A percentile compares a stretch with the other conserved stretches of the same genome.
Evolutionary conservation across 805 yeast species (phyloP).

Genomic region (Yueomyces sinensis): DNA sequence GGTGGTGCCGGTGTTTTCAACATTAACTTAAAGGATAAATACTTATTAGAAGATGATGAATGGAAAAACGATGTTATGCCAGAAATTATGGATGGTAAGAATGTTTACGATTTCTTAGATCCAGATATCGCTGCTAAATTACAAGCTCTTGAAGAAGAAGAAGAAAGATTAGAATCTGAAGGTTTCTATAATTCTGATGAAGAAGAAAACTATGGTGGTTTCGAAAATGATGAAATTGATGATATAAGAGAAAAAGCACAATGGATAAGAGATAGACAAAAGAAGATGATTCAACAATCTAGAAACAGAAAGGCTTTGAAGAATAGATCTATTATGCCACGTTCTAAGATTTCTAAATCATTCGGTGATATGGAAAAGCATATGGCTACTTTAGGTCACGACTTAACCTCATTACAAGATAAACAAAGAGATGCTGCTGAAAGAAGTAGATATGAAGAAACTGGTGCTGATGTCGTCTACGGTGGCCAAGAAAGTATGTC

Average conservation of each 20-base stretch:
- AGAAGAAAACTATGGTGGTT: slow-evolving; percentile 57
- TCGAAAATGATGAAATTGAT: slow-evolving; percentile 50
- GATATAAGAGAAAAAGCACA: slow-evolving; percentile 72
- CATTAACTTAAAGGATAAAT: slow-evolving; percentile 84
- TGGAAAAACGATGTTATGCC: slow-evolving; percentile 99
- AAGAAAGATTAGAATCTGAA: slow-evolving; percentile 81
- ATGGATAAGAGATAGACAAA: slow-evolving; percentile 94
- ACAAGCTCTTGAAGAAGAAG: slow-evolving; percentile 94
- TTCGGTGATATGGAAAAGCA: slow-evolving; percentile 75
- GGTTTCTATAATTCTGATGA: slow-evolving; percentile 91
- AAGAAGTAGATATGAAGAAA: slow-evolving; percentile 28
- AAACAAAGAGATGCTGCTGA: slow-evolving; percentile 30
- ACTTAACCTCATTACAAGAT: slow-evolving; percentile 51
- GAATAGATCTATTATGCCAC: slow-evolving; percentile 79
- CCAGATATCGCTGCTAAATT: slow-evolving; percentile 89
- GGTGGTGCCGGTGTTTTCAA: slow-evolving; percentile 99
- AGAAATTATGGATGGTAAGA: slow-evolving; percentile 88
- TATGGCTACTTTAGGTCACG: slow-evolving; percentile 83
- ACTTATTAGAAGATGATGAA: slow-evolving; percentile 84
- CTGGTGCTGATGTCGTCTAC: slow-evolving; percentile 75
- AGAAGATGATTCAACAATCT: slow-evolving; percentile 81
- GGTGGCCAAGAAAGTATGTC: slow-evolving; percentile 26
- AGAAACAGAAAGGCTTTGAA: slow-evolving; percentile 77
- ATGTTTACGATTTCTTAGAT: slow-evolving; percentile 94
- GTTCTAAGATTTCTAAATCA: slow-evolving; percentile 71